Evolutionary conservation across 1,284 basidiomycete genomes (phyloP), one percentile per base, ranked within the genome.

Genomic region (Boletellus sp.): DNA sequence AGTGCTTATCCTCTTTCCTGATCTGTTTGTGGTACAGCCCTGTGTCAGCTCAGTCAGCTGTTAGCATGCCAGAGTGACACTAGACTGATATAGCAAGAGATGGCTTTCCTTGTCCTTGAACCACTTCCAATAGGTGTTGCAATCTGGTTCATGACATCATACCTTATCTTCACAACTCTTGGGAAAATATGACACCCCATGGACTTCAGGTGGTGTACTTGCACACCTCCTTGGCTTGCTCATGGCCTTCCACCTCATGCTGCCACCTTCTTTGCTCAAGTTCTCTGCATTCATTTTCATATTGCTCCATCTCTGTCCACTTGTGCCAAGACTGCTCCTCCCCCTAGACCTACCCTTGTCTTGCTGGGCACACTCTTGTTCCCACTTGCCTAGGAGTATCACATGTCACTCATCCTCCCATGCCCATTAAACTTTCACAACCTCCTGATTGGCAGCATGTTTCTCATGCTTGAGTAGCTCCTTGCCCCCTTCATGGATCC

Each of bases 91-190:
- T 12, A 12, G 28, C 7, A 11, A 30, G 12, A 12, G 8, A 30
- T 30, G 12, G 7, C 24, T 8, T 36, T 36, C 62, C 51, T 60
- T 62, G 36, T 68, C 62, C 5, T 51, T 38, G 40, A 55, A 65
- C 21, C 28, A 46, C 2, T 46, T 44, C 64, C 66, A 65, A 16
- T 47, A 68, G 0, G 64, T 38, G 0, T 41, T 43, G n/a, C 64
- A 69, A 4, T 55, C 58, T 0, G 63, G 56, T 39, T 65, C 60
- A 3, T 54, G 42, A 28, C 3, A 13, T 33, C 60, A 5, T 39
- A 61, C 65, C 39, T 30, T 53, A 15, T 68, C 63, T 46, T 65
- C 60, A 24, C 64, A 68, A 15, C 19, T 54, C 15, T 38, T 55
- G 1, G 63, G 62, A 5, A 59, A 32, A 43, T 68, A 47, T 1